Percentiles rank a stretch among this genome's conserved stretches.
phyloP scores from a whole-genome alignment of 352 stramenopile species.

The Pelagophyceae sp. region DNA sequence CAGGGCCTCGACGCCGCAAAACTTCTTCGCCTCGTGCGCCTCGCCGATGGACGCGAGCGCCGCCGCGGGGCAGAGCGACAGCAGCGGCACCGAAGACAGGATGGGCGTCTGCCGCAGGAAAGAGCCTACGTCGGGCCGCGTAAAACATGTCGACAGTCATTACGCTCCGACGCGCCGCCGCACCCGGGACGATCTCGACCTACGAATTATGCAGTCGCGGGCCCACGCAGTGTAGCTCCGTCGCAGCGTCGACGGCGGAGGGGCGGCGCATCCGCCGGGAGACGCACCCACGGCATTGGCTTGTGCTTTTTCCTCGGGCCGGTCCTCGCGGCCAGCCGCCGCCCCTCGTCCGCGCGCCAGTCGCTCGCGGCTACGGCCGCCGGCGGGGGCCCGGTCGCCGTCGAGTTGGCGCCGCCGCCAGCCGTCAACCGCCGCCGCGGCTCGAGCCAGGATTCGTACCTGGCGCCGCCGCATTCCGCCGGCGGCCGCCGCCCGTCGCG shows the following conservation, averaged over 20 bases:
- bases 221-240: no score
- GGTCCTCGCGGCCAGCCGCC: neutral
- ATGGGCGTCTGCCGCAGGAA: neutral
- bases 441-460: no score
- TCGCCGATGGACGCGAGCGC: neutral
- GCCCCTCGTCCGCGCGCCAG: neutral
- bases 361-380: neutral
- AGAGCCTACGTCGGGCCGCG: no score
- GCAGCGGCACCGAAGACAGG: neutral
- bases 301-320: neutral
- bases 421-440: no score
- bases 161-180: no score
- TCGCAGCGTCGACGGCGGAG: no score
- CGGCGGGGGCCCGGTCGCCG: neutral
- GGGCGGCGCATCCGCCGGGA: neutral
- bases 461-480: neutral
- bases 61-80: neutral
- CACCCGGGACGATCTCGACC: no score
- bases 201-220: no score
- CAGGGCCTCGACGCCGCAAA: neutral
- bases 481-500: no score
- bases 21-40: neutral
- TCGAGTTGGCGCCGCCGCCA: neutral
- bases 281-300: neutral
- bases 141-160: no score